These are phyloP conservation scores for Xylaria flabelliformis DNA, from an alignment of 495 filamentous ascomycete species.

Conservation along the genomic window DNA sequence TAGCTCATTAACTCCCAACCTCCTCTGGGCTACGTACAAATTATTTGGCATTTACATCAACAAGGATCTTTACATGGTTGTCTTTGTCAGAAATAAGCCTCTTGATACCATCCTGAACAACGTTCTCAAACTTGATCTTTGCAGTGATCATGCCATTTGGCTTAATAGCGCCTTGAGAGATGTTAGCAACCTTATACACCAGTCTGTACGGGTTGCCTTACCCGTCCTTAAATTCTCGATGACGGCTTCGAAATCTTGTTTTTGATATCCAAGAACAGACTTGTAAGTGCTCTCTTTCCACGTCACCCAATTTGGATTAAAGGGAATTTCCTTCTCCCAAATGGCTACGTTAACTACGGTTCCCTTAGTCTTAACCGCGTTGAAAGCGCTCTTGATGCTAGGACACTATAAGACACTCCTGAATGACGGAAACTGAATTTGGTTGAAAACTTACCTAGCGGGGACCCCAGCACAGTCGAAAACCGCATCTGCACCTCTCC, in stretches of 20 bases:
- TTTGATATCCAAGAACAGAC: conserved; percentile 60
- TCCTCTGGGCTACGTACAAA: neutral
- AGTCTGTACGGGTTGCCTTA: conserved; percentile 31
- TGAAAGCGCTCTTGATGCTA: conserved; percentile 54
- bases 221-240: conserved; percentile 58
- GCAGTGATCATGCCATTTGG: conserved; percentile 65
- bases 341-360: conserved; percentile 68
- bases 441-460: conserved; percentile 35
- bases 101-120: conserved; percentile 65
- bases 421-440: neutral
- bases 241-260: conserved; percentile 61
- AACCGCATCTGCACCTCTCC: conserved; percentile 59
- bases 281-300: conserved; percentile 55
- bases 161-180: conserved; percentile 52
- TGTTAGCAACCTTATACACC: neutral
- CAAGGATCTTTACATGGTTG: conserved; percentile 64
- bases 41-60: conserved; percentile 38
- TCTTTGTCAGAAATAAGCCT: conserved; percentile 61
- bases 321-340: conserved; percentile 61
- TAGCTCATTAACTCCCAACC: neutral
- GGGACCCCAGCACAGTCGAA: conserved; percentile 67
- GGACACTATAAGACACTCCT: conserved; percentile 6
- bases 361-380: conserved; percentile 57
- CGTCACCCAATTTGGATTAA: conserved; percentile 57
- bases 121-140: conserved; percentile 58